A percentile compares a stretch with the other conserved stretches of the same genome.
Evolutionary conservation across 2,329 filamentous ascomycete genomes (phyloP).

Genomic region (Triangularia verruculosa): DNA sequence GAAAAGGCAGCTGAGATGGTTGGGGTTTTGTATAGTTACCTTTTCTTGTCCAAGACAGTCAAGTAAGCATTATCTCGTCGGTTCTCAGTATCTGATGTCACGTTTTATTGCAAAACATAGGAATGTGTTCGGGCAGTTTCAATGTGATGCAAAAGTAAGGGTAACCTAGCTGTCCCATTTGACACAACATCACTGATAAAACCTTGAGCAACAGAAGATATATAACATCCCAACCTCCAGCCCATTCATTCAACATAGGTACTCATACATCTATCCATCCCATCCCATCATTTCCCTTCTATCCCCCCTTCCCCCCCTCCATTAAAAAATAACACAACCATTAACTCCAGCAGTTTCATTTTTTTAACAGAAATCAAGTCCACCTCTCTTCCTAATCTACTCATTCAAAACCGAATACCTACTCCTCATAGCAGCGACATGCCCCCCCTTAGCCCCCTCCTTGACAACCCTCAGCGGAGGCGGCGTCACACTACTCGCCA

Average conservation of each 20-base stretch:
- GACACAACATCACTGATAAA: not conserved
- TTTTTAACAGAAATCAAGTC: not conserved
- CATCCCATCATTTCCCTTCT: not conserved
- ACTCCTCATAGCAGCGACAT: conserved; percentile 15
- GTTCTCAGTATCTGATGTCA: too few relatives aligned
- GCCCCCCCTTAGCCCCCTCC: conserved; percentile 60
- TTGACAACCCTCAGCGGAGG: conserved; percentile 37
- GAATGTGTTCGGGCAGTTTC: too few relatives aligned
- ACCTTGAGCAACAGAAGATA: not conserved
- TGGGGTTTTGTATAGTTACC: not conserved
- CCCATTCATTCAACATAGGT: not conserved
- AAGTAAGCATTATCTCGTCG: too few relatives aligned
- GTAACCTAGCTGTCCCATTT: not conserved
- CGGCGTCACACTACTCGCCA: conserved; percentile 12
- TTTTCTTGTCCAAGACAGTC: not conserved
- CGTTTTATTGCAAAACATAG: too few relatives aligned
- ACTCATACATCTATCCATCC: not conserved
- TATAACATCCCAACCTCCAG: not conserved
- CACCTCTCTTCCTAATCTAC: not conserved
- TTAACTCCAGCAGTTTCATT: not conserved
- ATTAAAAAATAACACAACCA: not conserved
- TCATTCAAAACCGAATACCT: conserved; percentile 8
- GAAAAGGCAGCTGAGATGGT: not conserved
- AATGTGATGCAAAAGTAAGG: not conserved
- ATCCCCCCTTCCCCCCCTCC: not conserved